Percentiles rank a stretch among this genome's conserved stretches.
phyloP scores from a whole-genome alignment of 2,329 filamentous ascomycete species.

The Plectosphaerella sp. region DNA sequence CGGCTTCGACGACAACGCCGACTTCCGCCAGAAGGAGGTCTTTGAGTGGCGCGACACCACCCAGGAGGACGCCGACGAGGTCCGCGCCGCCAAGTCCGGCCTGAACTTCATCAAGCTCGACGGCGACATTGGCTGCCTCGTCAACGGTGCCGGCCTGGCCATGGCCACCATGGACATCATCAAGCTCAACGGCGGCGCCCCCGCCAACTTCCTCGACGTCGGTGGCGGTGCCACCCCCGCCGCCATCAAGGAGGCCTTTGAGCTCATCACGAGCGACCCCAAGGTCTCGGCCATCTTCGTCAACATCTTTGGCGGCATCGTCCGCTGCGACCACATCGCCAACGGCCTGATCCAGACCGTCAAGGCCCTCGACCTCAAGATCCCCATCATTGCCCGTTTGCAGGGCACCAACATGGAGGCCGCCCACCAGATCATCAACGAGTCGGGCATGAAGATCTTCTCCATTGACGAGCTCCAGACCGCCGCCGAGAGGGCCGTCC shows the following conservation, averaged over 20 bases:
- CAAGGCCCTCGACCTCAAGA: slow-evolving; percentile 89
- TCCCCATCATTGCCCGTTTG: slow-evolving; percentile 92
- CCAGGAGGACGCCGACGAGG: slow-evolving; percentile 96
- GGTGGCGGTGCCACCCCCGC: slow-evolving; percentile 95
- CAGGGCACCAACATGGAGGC: slow-evolving; percentile 98
- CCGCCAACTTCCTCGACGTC: slow-evolving; percentile 98
- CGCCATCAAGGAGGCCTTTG: slow-evolving; percentile 95
- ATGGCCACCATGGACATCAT: slow-evolving; percentile 99
- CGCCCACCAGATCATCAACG: slow-evolving; percentile 89
- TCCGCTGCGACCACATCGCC: slow-evolving; percentile 95
- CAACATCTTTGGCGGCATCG: slow-evolving; percentile 99
- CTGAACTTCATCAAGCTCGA: slow-evolving; percentile 99
- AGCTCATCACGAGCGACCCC: slow-evolving; percentile 96
- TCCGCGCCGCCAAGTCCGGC: slow-evolving; percentile 84
- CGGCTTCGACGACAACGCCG: slow-evolving; percentile 97
- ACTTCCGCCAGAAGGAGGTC: slow-evolving; percentile 95
- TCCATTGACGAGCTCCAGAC: slow-evolving; percentile 97
- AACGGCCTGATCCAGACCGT: slow-evolving; percentile 94
- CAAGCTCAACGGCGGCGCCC: slow-evolving; percentile 94
- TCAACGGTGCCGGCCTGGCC: slow-evolving; percentile 97
- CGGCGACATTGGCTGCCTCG: slow-evolving; percentile 97
- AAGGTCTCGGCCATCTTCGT: slow-evolving; percentile 99
- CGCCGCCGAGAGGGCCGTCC: slow-evolving; percentile 95
- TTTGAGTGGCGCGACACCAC: slow-evolving; percentile 91
- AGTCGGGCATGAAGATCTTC: slow-evolving; percentile 99